Evolutionary conservation across 768 basidiomycete genomes (phyloP).

Genomic region (Thelephora ganbajun): DNA sequence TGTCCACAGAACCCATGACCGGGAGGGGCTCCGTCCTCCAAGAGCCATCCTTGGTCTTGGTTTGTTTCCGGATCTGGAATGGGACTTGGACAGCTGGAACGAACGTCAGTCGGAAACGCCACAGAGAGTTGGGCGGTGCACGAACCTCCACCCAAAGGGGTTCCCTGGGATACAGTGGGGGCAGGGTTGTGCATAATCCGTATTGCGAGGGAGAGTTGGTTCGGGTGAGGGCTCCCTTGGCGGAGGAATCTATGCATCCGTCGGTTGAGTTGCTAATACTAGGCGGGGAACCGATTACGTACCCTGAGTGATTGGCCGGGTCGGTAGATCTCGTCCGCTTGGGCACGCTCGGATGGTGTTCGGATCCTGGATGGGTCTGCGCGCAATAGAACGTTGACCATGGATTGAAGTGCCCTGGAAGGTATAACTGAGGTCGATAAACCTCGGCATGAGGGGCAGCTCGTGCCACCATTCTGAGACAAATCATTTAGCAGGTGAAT

Average conservation of each 20-base stretch:
- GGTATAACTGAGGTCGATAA: slow-evolving; percentile 54
- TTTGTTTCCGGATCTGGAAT: slow-evolving; percentile 59
- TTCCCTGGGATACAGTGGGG: slow-evolving; percentile 65
- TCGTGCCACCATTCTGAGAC: slow-evolving; percentile 66
- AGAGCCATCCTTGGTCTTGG: slow-evolving; percentile 59
- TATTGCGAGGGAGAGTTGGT: slow-evolving; percentile 47
- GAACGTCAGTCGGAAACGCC: no score
- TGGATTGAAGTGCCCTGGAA: slow-evolving; percentile 58
- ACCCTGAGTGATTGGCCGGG: slow-evolving; percentile 51
- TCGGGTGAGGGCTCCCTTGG: slow-evolving; percentile 69
- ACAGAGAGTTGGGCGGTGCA: no score
- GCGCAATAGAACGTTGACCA: slow-evolving; percentile 63
- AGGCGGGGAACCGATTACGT: slow-evolving; percentile 13
- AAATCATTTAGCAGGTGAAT: neutral
- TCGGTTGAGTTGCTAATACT: neutral
- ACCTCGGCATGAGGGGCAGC: slow-evolving; percentile 71
- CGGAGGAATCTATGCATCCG: slow-evolving; percentile 43
- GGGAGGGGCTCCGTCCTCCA: slow-evolving; percentile 66
- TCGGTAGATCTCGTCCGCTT: slow-evolving; percentile 74
- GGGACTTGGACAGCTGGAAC: slow-evolving; percentile 48
- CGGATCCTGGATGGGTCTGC: slow-evolving; percentile 55
- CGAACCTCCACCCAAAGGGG: slow-evolving; percentile 48
- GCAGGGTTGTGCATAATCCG: slow-evolving; percentile 63
- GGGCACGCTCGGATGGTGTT: slow-evolving; percentile 53
- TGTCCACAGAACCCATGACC: slow-evolving; percentile 75